Percentiles rank a stretch among this genome's conserved stretches.
Evolutionary conservation across 768 basidiomycete genomes (phyloP).

Genomic region (Melanogaster broomeanus): DNA sequence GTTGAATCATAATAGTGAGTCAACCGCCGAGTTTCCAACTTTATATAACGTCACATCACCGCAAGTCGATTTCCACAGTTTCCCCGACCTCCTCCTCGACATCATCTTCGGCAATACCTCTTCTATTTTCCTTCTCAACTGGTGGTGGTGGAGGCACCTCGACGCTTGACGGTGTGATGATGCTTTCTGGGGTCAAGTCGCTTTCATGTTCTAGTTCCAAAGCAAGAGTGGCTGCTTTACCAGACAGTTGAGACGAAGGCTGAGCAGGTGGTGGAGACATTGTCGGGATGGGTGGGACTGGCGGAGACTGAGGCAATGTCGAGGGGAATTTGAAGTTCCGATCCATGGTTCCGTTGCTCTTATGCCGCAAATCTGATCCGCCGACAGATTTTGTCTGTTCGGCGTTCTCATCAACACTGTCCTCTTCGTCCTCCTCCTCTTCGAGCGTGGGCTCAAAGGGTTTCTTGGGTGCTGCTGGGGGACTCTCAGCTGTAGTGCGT

Average conservation of each 20-base stretch:
- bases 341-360: slow-evolving; percentile 77
- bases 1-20: not conserved
- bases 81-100: slow-evolving; percentile 77
- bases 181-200: slow-evolving; percentile 18
- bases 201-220: slow-evolving; percentile 8
- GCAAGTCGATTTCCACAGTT: slow-evolving; percentile 70
- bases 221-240: slow-evolving; percentile 16
- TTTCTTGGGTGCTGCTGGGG: slow-evolving; percentile 37
- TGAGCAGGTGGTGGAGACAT: slow-evolving; percentile 30
- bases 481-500: slow-evolving; percentile 42
- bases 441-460: slow-evolving; percentile 57
- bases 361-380: slow-evolving; percentile 31
- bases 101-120: slow-evolving; percentile 49
- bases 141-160: slow-evolving; percentile 83
- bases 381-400: slow-evolving; percentile 19
- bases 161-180: slow-evolving; percentile 62
- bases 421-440: slow-evolving; percentile 39
- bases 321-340: slow-evolving; percentile 71
- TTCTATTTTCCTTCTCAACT: slow-evolving; percentile 65
- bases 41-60: slow-evolving; percentile 30
- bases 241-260: slow-evolving; percentile 27
- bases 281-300: slow-evolving; percentile 6
- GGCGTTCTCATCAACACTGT: slow-evolving; percentile 34
- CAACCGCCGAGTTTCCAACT: not conserved
- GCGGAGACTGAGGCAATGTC: slow-evolving; percentile 10